Evolutionary conservation across 192 early-diverging fungal species (phyloP).

Genomic region (Coemansia sp.): DNA sequence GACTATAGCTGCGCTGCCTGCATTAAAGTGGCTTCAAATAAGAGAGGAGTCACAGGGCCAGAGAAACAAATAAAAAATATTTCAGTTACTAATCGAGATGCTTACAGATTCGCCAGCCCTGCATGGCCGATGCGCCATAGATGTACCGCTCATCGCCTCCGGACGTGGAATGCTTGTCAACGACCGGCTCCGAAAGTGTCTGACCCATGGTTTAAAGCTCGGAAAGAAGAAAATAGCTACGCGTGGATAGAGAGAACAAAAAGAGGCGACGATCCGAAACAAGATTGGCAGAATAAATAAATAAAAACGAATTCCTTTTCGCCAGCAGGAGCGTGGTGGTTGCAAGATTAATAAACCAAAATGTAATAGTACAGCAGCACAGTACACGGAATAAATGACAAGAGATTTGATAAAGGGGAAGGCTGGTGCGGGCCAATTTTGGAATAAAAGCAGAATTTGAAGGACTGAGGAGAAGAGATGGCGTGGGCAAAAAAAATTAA

Average conservation of each 20-base stretch:
- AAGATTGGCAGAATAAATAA: constrained; percentile 2
- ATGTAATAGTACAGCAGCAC: constrained; percentile 7
- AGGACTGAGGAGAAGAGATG: not conserved
- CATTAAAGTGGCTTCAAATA: not conserved
- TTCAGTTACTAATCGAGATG: constrained; percentile 11
- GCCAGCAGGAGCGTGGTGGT: too few species aligned
- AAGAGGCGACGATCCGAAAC: constrained; percentile 8
- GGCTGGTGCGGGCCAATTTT: constrained; percentile 5
- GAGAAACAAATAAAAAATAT: not conserved
- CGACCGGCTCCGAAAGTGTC: constrained; percentile 90
- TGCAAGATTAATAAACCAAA: constrained; percentile 5
- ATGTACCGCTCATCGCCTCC: constrained; percentile 73
- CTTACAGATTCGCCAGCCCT: constrained; percentile 86
- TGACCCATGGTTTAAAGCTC: constrained; percentile 79
- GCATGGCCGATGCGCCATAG: constrained; percentile 91
- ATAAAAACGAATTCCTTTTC: constrained; percentile 8
- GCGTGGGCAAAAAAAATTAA: not conserved
- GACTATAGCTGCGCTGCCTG: not conserved
- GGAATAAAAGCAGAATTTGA: not conserved
- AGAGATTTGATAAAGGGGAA: not conserved
- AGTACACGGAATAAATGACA: constrained; percentile 8
- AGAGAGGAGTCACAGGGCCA: constrained; percentile 10
- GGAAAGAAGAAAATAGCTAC: constrained; percentile 1
- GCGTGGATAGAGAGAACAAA: constrained; percentile 3
- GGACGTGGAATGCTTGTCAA: constrained; percentile 77